phyloP scores from a whole-genome alignment of 108 stramenopile genomes.

The Nitzschia sp. region DNA sequence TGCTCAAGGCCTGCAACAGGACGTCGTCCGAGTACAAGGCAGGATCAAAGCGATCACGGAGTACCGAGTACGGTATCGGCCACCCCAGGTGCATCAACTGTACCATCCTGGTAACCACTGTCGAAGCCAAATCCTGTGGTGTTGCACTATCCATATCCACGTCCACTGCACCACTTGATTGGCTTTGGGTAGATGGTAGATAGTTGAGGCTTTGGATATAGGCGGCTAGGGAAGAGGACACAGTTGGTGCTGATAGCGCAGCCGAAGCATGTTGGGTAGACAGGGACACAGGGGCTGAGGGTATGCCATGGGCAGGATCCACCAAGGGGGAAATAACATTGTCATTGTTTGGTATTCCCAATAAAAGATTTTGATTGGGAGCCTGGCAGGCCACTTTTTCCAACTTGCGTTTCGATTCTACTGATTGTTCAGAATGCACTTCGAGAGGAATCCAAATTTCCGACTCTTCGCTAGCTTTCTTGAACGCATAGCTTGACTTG shows the following conservation, averaged over 20 bases:
- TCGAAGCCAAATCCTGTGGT: neutral
- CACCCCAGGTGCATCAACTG: constrained; percentile 64
- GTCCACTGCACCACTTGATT: constrained; percentile 1
- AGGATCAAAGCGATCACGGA: constrained; percentile 54
- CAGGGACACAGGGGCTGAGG: neutral
- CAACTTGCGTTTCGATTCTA: constrained; percentile 34
- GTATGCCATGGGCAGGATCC: neutral
- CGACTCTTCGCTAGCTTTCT: constrained; percentile 77
- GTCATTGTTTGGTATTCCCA: neutral
- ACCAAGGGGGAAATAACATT: neutral
- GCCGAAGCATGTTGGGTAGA: neutral
- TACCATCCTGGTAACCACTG: constrained; percentile 52
- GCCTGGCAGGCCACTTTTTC: constrained; percentile 28
- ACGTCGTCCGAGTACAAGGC: constrained; percentile 44
- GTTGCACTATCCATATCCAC: neutral
- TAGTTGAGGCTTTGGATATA: constrained; percentile 72
- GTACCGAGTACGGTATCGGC: constrained; percentile 73
- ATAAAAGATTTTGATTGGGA: constrained; percentile 6
- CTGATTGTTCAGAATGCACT: constrained; percentile 40
- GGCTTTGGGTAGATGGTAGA: constrained; percentile 36
- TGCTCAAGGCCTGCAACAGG: constrained; percentile 60
- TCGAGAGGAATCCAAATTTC: constrained; percentile 84
- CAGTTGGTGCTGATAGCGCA: neutral
- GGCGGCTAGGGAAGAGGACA: constrained; percentile 2
- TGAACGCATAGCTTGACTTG: constrained; percentile 78